Evolutionary conservation across 305 asterid species (phyloP).

Genomic region (Euphrasia arctica): DNA sequence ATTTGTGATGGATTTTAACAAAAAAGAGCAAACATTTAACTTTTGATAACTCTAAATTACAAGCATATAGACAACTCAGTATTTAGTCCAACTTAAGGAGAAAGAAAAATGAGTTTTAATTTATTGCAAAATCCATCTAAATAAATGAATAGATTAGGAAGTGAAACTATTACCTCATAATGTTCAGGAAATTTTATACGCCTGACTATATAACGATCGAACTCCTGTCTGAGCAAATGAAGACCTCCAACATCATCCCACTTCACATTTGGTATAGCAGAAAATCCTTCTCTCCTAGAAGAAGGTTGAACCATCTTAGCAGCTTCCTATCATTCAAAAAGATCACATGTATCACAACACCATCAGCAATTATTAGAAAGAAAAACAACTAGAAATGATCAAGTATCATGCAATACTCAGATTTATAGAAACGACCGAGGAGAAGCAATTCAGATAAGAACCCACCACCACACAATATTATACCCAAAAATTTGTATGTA

Average conservation of each 20-base stretch:
- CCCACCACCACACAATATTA: not conserved
- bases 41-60: not conserved
- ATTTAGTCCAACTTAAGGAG: slow-evolving; percentile 5
- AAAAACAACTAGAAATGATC: slow-evolving; percentile 5
- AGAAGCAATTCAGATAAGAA: not conserved
- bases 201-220: slow-evolving; percentile 58
- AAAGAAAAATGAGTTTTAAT: not conserved
- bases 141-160: slow-evolving; percentile 10
- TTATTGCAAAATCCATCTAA: slow-evolving; percentile 14
- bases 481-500: not conserved
- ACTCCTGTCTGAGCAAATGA: slow-evolving; percentile 47
- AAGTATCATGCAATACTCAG: slow-evolving; percentile 4
- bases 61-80: not conserved
- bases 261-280: slow-evolving; percentile 72
- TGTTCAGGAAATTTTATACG: slow-evolving; percentile 68
- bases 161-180: slow-evolving; percentile 50
- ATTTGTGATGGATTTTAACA: not conserved
- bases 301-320: slow-evolving; percentile 82
- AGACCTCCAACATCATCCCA: slow-evolving; percentile 99
- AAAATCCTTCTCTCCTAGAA: slow-evolving; percentile 87
- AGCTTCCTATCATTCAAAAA: slow-evolving; percentile 60
- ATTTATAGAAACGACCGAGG: slow-evolving; percentile 4
- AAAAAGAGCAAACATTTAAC: slow-evolving; percentile 1
- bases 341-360: slow-evolving; percentile 18
- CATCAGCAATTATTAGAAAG: not conserved